Evolutionary conservation across 345 rosid genomes (phyloP), one percentile per base, ranked within the genome.

Genomic region (Erysimum cheiranthoides): DNA sequence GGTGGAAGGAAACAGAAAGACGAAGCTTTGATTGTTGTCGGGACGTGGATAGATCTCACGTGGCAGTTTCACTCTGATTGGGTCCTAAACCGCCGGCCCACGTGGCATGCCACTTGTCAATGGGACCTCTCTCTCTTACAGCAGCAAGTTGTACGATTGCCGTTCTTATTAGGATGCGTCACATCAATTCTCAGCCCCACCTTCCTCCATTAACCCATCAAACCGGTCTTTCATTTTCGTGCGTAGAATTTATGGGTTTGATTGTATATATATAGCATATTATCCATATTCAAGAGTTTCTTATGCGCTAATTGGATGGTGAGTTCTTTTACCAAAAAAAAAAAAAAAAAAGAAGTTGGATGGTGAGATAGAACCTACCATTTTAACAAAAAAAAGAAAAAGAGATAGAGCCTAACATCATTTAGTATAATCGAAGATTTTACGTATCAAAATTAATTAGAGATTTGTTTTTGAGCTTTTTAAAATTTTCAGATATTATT

Each of bases 101-200:
- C 74, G 79, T 76, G 79, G 47, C 70, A 43, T 52, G 79, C 74
- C 78, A 76, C 70, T 61, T 76, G 79, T 76, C 85, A 62, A 45
- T 5, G 16, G 8, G 49, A 58, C 73, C 61, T 36, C 51, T 50
- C 54, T 46, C 67, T 79, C 27, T 56, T 10, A 45, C 73, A 30
- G 52, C 28, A 50, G 54, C 74, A 68, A 76, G 32, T 76, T 75
- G 79, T 68, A 34, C 49, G 9, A 25, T 61, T 39, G 70, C 69
- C 49, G 70, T 61, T 61, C 18, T 53, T 25, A 51, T 32, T 60
- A 39, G 70, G 79, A 69, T 69, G 59, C 42, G 79, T 75, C 74
- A 51, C 74, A 61, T 75, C 74, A 50, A 0, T 21, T 56, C 49
- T 34, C 46, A 16, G 32, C 66, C 65, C 78, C 64, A 65, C 77